Evolutionary conservation across 345 rosid species (phyloP).

Genomic region (Eucalyptus regnans): DNA sequence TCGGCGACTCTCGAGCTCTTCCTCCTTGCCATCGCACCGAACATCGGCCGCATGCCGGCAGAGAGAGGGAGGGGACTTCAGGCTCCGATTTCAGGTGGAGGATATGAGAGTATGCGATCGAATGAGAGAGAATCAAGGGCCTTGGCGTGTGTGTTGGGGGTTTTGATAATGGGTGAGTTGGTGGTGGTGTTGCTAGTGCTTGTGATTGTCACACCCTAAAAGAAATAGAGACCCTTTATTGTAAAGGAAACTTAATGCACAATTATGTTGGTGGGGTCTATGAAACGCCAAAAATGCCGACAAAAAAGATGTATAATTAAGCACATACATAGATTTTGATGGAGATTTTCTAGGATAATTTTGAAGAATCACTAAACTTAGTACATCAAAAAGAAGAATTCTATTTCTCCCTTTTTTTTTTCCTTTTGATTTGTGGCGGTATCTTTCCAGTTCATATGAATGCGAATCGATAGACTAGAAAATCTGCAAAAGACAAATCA

Average conservation of each 20-base stretch:
- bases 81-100: neutral
- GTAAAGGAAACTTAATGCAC: neutral
- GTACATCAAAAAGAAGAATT: neutral
- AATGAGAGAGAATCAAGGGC: neutral
- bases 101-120: neutral
- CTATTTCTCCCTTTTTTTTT: neutral
- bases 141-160: neutral
- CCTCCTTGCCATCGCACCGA: slow-evolving; percentile 23
- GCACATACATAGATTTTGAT: neutral
- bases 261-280: slow-evolving; percentile 19
- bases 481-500: neutral
- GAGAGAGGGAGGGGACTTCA: neutral
- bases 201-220: slow-evolving; percentile 9
- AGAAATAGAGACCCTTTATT: neutral
- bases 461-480: neutral
- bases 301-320: slow-evolving; percentile 13
- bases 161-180: slow-evolving; percentile 16
- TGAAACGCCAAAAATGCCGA: slow-evolving; percentile 19
- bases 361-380: neutral
- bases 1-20: slow-evolving; percentile 73
- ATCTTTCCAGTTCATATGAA: neutral
- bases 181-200: slow-evolving; percentile 15
- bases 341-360: neutral
- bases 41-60: slow-evolving; percentile 24
- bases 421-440: neutral